Evolutionary conservation across 2,329 filamentous ascomycete genomes (phyloP).

Genomic region (Thermoascus crustaceus): DNA sequence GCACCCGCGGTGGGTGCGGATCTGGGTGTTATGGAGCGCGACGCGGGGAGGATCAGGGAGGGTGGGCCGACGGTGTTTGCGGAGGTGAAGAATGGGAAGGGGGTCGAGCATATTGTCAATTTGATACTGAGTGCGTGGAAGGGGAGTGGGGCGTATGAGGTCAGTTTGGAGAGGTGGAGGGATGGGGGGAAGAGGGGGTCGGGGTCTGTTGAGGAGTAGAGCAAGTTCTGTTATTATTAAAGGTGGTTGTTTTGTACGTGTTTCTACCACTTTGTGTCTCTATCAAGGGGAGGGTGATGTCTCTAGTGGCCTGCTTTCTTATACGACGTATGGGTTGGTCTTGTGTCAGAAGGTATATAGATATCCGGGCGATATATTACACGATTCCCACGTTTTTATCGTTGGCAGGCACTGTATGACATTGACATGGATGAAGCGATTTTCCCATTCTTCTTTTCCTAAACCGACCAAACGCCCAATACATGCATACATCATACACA

Average conservation of each 20-base stretch:
- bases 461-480: too few species aligned
- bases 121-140: slow-evolving; percentile 89
- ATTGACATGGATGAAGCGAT: too few species aligned
- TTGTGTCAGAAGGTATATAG: too few species aligned
- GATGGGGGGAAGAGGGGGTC: slow-evolving; percentile 30
- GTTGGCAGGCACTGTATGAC: too few species aligned
- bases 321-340: too few species aligned
- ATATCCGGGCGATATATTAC: too few species aligned
- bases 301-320: too few species aligned
- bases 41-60: slow-evolving; percentile 89
- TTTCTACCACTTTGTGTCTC: too few species aligned
- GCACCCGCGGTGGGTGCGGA: slow-evolving; percentile 87
- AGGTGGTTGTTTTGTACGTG: slow-evolving; percentile 2
- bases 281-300: too few species aligned
- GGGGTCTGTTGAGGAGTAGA: slow-evolving; percentile 24
- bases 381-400: too few species aligned
- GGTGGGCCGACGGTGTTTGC: slow-evolving; percentile 93
- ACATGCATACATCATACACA: neutral
- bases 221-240: neutral
- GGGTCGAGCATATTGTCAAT: slow-evolving; percentile 76
- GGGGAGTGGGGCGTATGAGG: slow-evolving; percentile 64
- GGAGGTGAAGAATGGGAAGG: slow-evolving; percentile 88
- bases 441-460: too few species aligned
- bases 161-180: slow-evolving; percentile 38
- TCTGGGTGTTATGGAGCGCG: slow-evolving; percentile 85